These are phyloP conservation scores for Saitozyma podzolica DNA, from an alignment of 768 basidiomycete genomes.

Conservation along the genomic window DNA sequence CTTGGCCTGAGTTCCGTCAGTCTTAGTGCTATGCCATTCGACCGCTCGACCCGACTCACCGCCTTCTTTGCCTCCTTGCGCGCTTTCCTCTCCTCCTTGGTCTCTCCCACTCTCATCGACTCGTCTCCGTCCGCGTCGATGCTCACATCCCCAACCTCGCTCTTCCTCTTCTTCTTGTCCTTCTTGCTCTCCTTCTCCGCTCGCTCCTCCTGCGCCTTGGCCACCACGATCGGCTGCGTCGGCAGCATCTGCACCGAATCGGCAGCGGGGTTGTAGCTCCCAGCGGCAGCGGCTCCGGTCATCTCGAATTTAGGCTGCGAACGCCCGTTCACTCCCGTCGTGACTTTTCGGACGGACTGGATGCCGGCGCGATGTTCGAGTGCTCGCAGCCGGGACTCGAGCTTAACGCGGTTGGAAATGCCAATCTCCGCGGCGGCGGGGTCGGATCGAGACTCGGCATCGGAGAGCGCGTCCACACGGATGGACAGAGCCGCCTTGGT, in stretches of 20 bases:
- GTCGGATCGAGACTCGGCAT: constrained; percentile 79
- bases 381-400: constrained; percentile 87
- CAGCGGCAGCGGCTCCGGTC: constrained; percentile 66
- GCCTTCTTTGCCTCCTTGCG: constrained; percentile 77
- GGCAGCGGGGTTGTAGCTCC: constrained; percentile 74
- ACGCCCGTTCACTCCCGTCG: constrained; percentile 56
- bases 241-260: constrained; percentile 76
- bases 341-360: constrained; percentile 66
- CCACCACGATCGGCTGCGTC: constrained; percentile 75
- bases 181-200: constrained; percentile 70
- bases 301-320: constrained; percentile 80
- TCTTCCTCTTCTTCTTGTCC: constrained; percentile 61
- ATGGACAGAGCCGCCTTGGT: constrained; percentile 97
- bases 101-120: constrained; percentile 60
- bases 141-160: constrained; percentile 54
- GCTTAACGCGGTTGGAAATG: constrained; percentile 87
- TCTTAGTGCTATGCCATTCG: neutral
- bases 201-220: constrained; percentile 78
- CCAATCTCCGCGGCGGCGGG: constrained; percentile 80
- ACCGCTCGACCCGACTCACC: constrained; percentile 34
- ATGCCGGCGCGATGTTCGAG: constrained; percentile 81
- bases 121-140: constrained; percentile 54
- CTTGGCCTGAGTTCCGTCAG: constrained; percentile 36
- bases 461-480: constrained; percentile 94
- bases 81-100: constrained; percentile 66